Evolutionary conservation across 495 filamentous ascomycete species (phyloP).

Genomic region (Aspergillus panamensis): DNA sequence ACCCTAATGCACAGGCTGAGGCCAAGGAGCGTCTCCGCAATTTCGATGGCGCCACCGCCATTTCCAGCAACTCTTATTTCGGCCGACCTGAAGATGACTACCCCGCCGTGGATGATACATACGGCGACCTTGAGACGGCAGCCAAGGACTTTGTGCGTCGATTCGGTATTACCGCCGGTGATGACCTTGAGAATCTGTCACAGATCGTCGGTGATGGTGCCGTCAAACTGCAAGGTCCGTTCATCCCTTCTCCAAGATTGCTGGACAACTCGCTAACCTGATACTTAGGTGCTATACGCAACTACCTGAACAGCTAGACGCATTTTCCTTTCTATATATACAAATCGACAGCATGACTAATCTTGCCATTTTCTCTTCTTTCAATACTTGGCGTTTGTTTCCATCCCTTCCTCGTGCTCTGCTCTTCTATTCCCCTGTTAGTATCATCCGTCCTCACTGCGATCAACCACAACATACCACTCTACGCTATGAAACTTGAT

Average conservation of each 20-base stretch:
- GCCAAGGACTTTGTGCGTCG: slow-evolving; percentile 92
- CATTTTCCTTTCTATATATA: slow-evolving; percentile 4
- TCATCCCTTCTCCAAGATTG: background rate
- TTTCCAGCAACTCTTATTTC: slow-evolving; percentile 96
- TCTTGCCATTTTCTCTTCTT: slow-evolving; percentile 17
- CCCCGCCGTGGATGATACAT: slow-evolving; percentile 58
- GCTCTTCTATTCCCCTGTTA: slow-evolving; percentile 11
- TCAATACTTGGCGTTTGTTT: slow-evolving; percentile 19
- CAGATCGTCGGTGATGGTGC: slow-evolving; percentile 81
- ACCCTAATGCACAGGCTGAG: slow-evolving; percentile 75
- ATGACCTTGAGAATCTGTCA: slow-evolving; percentile 88
- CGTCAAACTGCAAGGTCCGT: slow-evolving; percentile 68
- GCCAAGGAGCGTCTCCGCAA: slow-evolving; percentile 81
- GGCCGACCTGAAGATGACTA: slow-evolving; percentile 76
- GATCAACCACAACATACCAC: background rate
- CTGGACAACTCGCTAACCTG: slow-evolving; percentile 12
- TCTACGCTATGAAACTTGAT: background rate
- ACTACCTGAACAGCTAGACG: slow-evolving; percentile 69
- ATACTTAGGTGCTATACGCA: slow-evolving; percentile 63
- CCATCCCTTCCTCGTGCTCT: background rate
- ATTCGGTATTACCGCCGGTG: slow-evolving; percentile 91
- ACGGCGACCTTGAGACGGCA: slow-evolving; percentile 84
- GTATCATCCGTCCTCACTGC: background rate
- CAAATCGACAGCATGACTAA: slow-evolving; percentile 12
- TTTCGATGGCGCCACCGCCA: slow-evolving; percentile 88